Base-by-base conservation (phyloP, 2,329 filamentous ascomycete species). In the Thermothelomyces thermophilus region DNA sequence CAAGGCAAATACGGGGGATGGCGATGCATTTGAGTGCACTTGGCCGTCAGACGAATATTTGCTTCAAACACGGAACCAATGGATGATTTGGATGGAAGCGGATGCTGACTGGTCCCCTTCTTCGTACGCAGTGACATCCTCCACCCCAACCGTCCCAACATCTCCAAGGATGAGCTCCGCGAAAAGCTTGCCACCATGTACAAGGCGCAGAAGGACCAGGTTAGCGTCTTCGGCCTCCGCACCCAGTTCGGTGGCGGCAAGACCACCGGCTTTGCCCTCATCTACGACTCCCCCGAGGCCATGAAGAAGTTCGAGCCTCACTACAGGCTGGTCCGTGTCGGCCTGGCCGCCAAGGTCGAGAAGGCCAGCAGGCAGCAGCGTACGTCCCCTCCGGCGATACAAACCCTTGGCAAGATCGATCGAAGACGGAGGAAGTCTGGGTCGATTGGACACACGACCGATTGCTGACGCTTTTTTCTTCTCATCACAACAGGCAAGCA, bases 261-360 rank as follows among this genome's bases (percentile, higher is more conserved):
- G 87, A 95, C 88, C 74, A 97, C 91, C 63, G 93, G 93, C 68
- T 98, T 98, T 73, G 93, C 90, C 63, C 89, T 97, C 68, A 82
- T 98, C 79, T 98, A 98, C 84, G 93, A 98, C 77, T 95, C 88
- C 63, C 79, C 83, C 70, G 93, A 98, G 82, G 89, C 90, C 68
- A 85, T 98, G 85, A 96, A 96, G 88, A 97, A 97, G 79, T 98
- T 97, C 76, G 93, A 98, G 84, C 93, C 93, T 67, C 86, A 86
- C 77, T 96, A 96, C 86, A 86, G 93, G 75, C 84, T 96, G 66
- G 83, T 98, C 73, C 84, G 93, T 65, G 88, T 95, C 71, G 93
- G 91, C 70, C 80, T 88, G 66, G 91, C 89, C 69, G 81, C 74
- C 73, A 97, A 97, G 88, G 81, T 89, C 73, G 93, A 98, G 87